These are phyloP conservation scores for Torulaspora delbrueckii DNA, from an alignment of 805 yeast genomes.

Conservation along the genomic window DNA sequence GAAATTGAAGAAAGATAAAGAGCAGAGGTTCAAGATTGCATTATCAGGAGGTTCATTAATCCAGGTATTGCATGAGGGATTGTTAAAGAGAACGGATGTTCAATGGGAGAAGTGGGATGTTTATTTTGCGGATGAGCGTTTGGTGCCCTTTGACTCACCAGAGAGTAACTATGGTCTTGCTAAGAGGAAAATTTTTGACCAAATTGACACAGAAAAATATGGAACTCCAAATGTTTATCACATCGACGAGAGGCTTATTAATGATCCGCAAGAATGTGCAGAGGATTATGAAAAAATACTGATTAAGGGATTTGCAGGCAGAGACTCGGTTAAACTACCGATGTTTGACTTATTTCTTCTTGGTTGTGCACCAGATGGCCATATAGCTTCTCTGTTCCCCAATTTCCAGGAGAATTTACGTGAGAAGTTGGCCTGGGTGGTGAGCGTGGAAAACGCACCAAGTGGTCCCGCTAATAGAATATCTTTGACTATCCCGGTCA, in stretches of 20 bases:
- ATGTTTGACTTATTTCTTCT: slow-evolving; percentile 84
- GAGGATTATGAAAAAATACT: slow-evolving; percentile 84
- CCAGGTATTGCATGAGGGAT: slow-evolving; percentile 80
- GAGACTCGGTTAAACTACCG: slow-evolving; percentile 93
- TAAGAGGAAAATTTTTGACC: slow-evolving; percentile 74
- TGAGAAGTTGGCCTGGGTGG: slow-evolving; percentile 89
- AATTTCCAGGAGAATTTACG: slow-evolving; percentile 71
- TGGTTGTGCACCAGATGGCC: slow-evolving; percentile 99
- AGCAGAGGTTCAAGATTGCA: slow-evolving; percentile 80
- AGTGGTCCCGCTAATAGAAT: slow-evolving; percentile 78
- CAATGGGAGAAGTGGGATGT: slow-evolving; percentile 95
- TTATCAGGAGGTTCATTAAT: slow-evolving; percentile 90
- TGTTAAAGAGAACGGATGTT: slow-evolving; percentile 67
- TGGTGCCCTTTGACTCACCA: slow-evolving; percentile 77
- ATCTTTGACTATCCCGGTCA: slow-evolving; percentile 85
- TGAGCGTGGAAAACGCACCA: slow-evolving; percentile 86
- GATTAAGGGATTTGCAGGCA: slow-evolving; percentile 87
- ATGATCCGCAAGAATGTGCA: slow-evolving; percentile 88
- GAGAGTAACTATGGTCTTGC: slow-evolving; percentile 91
- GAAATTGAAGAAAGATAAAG: slow-evolving; percentile 50
- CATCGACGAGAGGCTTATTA: slow-evolving; percentile 68
- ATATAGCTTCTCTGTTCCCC: slow-evolving; percentile 89
- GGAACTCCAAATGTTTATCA: slow-evolving; percentile 71
- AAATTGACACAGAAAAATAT: slow-evolving; percentile 32
- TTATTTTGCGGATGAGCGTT: slow-evolving; percentile 92